Evolutionary conservation across 208 protist genomes (phyloP).

Genomic region (Leishmania gerbilli): DNA sequence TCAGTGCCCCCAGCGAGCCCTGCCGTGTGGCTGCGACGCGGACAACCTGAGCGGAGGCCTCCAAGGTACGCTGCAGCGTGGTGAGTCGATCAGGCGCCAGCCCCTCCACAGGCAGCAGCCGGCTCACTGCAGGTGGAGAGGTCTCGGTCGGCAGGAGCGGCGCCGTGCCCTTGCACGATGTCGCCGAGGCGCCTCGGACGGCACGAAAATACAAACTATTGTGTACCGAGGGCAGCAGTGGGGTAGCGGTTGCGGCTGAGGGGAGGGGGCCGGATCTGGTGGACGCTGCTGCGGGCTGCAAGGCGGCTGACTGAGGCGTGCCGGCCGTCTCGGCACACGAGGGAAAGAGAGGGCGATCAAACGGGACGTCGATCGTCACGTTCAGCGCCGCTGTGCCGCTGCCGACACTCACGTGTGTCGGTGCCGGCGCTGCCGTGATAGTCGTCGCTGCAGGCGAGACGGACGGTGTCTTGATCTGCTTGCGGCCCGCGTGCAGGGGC

Average conservation of each 20-base stretch:
- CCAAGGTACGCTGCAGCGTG: slow-evolving; percentile 16
- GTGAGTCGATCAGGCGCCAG: slow-evolving; percentile 16
- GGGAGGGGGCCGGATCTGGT: not conserved
- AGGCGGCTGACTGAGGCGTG: not conserved
- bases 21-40: slow-evolving; percentile 7
- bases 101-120: not conserved
- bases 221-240: not conserved
- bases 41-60: slow-evolving; percentile 14
- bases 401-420: not conserved
- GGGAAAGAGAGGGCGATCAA: slow-evolving; percentile 22
- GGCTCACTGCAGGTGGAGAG: slow-evolving; percentile 5
- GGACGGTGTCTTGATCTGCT: not conserved
- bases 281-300: slow-evolving; percentile 1
- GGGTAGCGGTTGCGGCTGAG: not conserved
- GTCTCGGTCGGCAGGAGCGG: not conserved
- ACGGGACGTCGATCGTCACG: slow-evolving; percentile 18
- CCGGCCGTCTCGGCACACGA: not conserved
- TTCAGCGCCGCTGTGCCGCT: not conserved
- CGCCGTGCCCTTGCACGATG: not conserved
- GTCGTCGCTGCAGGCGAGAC: not conserved
- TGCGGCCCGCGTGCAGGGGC: not conserved
- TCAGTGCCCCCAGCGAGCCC: not conserved
- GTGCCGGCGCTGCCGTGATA: not conserved
- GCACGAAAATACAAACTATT: slow-evolving; percentile 23
- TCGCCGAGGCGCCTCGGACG: slow-evolving; percentile 6